Conservation (phyloP, 305 asterid genomes). For the Euphrasia arctica region DNA sequence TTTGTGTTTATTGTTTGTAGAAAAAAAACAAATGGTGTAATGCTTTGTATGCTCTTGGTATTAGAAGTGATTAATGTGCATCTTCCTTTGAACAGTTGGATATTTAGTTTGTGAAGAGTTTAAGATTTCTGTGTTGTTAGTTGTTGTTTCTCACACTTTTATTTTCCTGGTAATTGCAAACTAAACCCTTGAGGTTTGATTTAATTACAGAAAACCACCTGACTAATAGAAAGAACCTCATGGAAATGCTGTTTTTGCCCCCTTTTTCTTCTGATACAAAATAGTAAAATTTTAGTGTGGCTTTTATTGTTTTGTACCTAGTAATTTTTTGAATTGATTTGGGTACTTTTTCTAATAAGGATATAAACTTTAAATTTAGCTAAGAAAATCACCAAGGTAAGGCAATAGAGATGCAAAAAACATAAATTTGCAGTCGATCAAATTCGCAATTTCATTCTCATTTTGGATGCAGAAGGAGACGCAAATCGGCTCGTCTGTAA, state of each 20-base stretch:
- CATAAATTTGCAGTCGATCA: neutral
- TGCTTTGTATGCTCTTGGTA: conserved; percentile 6
- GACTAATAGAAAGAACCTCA: too few species aligned
- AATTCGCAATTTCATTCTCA: too few species aligned
- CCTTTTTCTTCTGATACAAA: too few species aligned
- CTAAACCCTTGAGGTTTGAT: neutral
- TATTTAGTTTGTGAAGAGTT: neutral
- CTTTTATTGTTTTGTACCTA: too few species aligned
- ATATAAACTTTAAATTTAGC: too few species aligned
- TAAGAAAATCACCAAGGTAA: too few species aligned
- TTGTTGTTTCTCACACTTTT: neutral
- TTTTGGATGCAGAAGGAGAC: too few species aligned
- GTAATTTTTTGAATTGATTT: too few species aligned
- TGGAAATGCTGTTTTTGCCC: too few species aligned
- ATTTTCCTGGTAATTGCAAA: neutral
- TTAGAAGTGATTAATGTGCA: neutral
- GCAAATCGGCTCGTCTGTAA: too few species aligned
- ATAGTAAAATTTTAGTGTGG: too few species aligned
- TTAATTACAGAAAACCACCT: too few species aligned
- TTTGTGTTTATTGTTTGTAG: conserved; percentile 21
- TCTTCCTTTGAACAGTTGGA: neutral
- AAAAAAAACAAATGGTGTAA: conserved; percentile 25
- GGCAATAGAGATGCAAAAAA: neutral
- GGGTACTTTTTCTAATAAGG: neutral
- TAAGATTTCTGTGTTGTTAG: neutral